Evolutionary conservation across 2,329 filamentous ascomycete genomes (phyloP).

Genomic region (Pezicula carpinea): DNA sequence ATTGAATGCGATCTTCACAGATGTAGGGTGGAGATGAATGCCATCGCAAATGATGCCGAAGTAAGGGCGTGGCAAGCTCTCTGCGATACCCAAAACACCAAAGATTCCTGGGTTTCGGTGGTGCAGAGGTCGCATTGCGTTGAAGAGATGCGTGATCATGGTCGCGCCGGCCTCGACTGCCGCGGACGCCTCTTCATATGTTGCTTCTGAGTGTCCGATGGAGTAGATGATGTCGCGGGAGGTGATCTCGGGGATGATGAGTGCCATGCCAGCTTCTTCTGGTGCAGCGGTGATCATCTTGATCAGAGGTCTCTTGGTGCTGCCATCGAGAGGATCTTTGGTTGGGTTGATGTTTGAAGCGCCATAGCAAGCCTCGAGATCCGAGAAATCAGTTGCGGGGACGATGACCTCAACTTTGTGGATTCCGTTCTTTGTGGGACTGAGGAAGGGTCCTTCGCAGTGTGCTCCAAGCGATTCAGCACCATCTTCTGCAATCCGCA

Average conservation of each 20-base stretch:
- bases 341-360: constrained; percentile 53
- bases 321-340: constrained; percentile 32
- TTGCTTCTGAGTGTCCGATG: constrained; percentile 83
- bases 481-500: constrained; percentile 60
- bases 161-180: constrained; percentile 71
- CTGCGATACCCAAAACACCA: constrained; percentile 69
- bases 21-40: constrained; percentile 83
- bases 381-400: constrained; percentile 54
- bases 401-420: constrained; percentile 73
- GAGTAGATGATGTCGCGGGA: constrained; percentile 67
- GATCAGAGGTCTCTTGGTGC: constrained; percentile 36
- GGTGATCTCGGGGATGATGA: constrained; percentile 62
- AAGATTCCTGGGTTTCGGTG: constrained; percentile 91
- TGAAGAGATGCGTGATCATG: constrained; percentile 93
- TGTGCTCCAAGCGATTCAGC: constrained; percentile 87
- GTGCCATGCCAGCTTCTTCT: constrained; percentile 67
- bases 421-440: constrained; percentile 77
- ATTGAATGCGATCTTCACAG: constrained; percentile 84
- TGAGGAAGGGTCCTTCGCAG: constrained; percentile 86
- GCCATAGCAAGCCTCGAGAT: constrained; percentile 71
- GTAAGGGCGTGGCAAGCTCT: constrained; percentile 55
- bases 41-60: constrained; percentile 91
- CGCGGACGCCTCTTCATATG: constrained; percentile 72
- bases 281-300: constrained; percentile 85
- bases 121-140: constrained; percentile 86